Conservation (phyloP, 345 rosid genomes). For the Syzygium aqueum region DNA sequence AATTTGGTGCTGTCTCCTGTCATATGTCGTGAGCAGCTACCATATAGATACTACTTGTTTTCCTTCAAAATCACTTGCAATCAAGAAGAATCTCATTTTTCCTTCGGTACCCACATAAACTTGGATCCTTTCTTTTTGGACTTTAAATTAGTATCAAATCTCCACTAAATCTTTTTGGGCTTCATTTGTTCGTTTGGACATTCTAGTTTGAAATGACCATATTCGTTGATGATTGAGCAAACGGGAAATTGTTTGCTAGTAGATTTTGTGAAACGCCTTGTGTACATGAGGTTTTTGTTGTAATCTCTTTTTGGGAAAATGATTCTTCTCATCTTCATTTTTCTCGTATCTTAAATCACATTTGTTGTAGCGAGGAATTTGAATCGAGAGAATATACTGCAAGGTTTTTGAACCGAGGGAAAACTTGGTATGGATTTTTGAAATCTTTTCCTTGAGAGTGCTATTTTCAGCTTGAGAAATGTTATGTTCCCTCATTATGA, state of each 20-base stretch:
- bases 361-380: too few relatives aligned
- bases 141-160: neutral
- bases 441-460: neutral
- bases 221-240: neutral
- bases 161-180: neutral
- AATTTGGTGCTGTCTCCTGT: neutral
- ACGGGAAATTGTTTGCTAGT: neutral
- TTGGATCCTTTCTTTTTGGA: neutral
- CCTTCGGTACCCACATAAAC: neutral
- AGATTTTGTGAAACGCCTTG: neutral
- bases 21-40: neutral
- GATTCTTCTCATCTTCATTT: neutral
- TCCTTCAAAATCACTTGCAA: neutral
- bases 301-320: neutral
- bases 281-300: neutral
- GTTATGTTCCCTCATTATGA: neutral
- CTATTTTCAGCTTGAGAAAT: neutral
- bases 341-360: neutral
- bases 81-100: neutral
- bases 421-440: rapidly evolving
- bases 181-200: neutral
- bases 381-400: neutral
- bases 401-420: neutral
- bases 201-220: neutral
- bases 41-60: neutral